Evolutionary conservation across 176 grass and related monocot genomes (phyloP).

Genomic region (Chrysopogon serrulatus): DNA sequence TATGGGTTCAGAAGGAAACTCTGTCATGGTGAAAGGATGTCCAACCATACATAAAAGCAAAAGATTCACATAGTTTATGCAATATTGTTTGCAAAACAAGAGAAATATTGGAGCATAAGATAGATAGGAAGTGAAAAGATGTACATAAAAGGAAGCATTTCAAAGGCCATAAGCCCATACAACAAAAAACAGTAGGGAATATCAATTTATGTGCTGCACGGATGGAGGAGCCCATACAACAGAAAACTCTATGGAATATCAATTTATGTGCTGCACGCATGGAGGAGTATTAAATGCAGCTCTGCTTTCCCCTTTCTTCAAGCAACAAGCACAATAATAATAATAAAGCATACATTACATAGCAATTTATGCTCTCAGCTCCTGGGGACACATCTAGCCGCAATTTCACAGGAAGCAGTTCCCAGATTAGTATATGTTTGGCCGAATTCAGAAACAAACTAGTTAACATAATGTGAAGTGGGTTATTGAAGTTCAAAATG

Average conservation of each 20-base stretch:
- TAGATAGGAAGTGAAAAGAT: no score
- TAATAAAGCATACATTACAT: neutral
- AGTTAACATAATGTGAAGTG: neutral
- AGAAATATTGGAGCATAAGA: neutral
- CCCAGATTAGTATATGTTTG: neutral
- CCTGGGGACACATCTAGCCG: neutral
- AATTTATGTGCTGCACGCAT: neutral
- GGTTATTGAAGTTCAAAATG: neutral
- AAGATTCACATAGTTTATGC: neutral
- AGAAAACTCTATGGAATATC: neutral
- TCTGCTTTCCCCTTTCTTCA: neutral
- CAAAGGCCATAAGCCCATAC: neutral
- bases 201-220: neutral
- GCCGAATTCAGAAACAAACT: neutral
- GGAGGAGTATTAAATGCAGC: constrained; percentile 4
- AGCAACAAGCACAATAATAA: neutral
- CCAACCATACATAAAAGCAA: neutral
- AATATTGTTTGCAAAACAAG: neutral
- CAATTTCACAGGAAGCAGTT: neutral
- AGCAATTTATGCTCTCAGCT: neutral
- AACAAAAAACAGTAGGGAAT: neutral
- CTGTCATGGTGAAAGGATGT: neutral
- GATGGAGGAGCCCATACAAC: neutral
- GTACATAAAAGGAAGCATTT: neutral
- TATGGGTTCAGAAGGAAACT: neutral